Evolutionary conservation across 352 stramenopile genomes (phyloP), one percentile per base, ranked within the genome.

Genomic region (Chrysophaeum taylorii): DNA sequence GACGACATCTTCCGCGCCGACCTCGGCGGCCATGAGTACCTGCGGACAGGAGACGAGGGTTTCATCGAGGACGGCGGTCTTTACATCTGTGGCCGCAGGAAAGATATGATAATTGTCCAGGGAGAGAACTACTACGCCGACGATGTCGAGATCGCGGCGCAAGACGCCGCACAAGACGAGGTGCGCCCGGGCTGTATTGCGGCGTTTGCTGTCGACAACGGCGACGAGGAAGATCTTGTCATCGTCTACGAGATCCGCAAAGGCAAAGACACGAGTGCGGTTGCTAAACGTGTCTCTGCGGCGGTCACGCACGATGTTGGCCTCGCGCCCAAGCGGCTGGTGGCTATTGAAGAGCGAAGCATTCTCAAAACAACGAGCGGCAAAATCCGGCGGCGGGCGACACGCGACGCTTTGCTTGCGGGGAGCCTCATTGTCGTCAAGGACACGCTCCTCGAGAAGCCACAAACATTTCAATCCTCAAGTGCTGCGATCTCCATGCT

Each of bases 41-140:
- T 98, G 21, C 84, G 86, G 69, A 98, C 94, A 1, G 96, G 95
- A 4, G 96, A 99, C 83, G 83, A 97, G 41, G 96, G 95, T 2
- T 98, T 99, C 73, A 70, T 99, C 2, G 91, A 97, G 74, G 79
- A 94, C n/a, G 77, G 89, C 25, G 91, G 98, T 69, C 69, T 93
- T 21, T 99, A 98, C 81, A 94, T 99, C 64, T 98, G 92, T 79
- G 96, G 96, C 9, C 85, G 96, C 41, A 87, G 96, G 50, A 99
- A 99, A 79, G 96, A 99, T 76, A 78, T 99, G 35, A 95, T 99
- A 64, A 99, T 99, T 78, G 89, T 99, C 57, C 85, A 91, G 25
- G 96, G 96, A 7, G 98, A 78, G 96, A 99, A 76, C n/a, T n/a
- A n/a, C n/a, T n/a, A n/a, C n/a, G n/a, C n/a, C n/a, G n/a, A n/a